These are phyloP conservation scores for Boehmeria nivea DNA, from an alignment of 306 rosid genomes.

Conservation along the genomic window DNA sequence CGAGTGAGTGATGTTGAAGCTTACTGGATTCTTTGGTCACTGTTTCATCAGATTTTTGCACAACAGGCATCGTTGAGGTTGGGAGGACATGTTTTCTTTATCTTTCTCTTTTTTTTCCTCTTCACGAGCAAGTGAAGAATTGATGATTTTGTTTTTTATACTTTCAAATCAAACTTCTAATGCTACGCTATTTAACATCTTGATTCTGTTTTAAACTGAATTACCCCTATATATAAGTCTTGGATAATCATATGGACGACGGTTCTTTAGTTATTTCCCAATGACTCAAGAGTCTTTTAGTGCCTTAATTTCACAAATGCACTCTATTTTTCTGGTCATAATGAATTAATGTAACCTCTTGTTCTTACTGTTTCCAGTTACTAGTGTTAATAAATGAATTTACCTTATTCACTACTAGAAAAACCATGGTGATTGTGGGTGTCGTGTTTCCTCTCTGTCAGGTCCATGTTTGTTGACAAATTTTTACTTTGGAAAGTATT, in stretches of 20 bases:
- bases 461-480: conserved; percentile 79
- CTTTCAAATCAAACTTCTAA: neutral
- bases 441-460: conserved; percentile 35
- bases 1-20: conserved; percentile 66
- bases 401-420: too few species aligned
- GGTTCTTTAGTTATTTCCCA: too few species aligned
- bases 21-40: conserved; percentile 84
- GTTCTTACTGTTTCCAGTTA: too few species aligned
- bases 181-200: neutral
- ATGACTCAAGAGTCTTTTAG: too few species aligned
- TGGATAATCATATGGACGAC: too few species aligned
- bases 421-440: too few species aligned
- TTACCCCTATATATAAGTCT: neutral
- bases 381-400: too few species aligned
- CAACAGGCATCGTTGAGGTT: conserved; percentile 64
- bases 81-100: conserved; percentile 18
- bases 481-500: conserved; percentile 90
- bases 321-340: too few species aligned
- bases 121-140: conserved; percentile 4
- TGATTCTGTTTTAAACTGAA: neutral
- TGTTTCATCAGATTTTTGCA: conserved; percentile 46
- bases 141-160: neutral
- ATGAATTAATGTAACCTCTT: too few species aligned
- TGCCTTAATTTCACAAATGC: too few species aligned
- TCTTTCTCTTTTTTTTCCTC: neutral